A percentile compares a stretch with the other conserved stretches of the same genome.
These are phyloP conservation scores for Saksenaea oblongispora DNA, from an alignment of 371 early-diverging fungal genomes.

Conservation along the genomic window DNA sequence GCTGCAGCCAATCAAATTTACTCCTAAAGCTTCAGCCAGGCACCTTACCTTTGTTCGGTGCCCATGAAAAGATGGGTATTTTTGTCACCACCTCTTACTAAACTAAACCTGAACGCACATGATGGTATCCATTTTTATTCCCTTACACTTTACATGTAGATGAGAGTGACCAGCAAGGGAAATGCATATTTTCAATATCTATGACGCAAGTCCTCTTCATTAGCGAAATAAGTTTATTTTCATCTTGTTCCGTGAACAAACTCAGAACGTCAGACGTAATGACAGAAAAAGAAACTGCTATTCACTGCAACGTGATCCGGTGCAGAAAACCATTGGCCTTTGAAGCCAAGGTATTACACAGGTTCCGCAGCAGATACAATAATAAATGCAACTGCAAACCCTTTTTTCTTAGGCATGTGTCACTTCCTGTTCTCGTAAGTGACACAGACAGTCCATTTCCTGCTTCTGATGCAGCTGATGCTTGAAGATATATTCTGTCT, in stretches of 20 bases:
- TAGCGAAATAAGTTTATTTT: neutral
- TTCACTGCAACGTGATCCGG: constrained; percentile 62
- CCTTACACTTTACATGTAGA: neutral
- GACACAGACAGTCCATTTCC: neutral
- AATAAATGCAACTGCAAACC: neutral
- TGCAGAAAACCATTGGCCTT: constrained; percentile 50
- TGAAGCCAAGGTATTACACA: constrained; percentile 31
- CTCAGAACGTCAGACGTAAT: neutral
- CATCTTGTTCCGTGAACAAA: constrained; percentile 5
- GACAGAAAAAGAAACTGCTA: constrained; percentile 45
- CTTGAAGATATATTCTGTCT: constrained; percentile 78
- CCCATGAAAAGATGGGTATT: neutral
- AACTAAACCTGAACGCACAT: neutral
- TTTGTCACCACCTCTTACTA: neutral
- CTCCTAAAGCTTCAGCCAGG: neutral
- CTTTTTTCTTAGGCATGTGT: constrained; percentile 57
- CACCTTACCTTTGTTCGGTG: neutral
- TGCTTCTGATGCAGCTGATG: neutral
- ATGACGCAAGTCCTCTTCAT: no score
- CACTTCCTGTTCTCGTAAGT: constrained; percentile 76
- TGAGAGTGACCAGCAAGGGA: no score
- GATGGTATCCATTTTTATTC: neutral
- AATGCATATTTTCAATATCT: no score
- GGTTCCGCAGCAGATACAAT: neutral
- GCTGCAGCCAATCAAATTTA: neutral